Evolutionary conservation across 768 basidiomycete genomes (phyloP).

Genomic region (Naematelia aurantialba): DNA sequence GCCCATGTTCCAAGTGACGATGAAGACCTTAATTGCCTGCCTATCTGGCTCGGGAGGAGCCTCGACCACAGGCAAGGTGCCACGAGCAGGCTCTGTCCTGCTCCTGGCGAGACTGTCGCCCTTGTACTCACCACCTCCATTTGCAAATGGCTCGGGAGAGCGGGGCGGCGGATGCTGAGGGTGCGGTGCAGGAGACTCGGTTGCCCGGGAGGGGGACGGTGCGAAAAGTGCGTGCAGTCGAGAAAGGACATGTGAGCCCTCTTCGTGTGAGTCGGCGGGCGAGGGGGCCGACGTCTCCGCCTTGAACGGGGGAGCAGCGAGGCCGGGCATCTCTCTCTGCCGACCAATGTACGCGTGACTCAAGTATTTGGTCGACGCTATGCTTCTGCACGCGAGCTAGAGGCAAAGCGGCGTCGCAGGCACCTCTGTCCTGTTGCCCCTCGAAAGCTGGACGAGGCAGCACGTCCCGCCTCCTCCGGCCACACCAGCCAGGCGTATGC

Average conservation of each 20-base stretch:
- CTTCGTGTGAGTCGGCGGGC: background rate
- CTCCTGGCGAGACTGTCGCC: conserved; percentile 4
- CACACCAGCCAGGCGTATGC: background rate
- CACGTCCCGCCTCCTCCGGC: background rate
- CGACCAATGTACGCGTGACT: background rate
- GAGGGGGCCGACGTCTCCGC: background rate
- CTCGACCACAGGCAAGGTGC: background rate
- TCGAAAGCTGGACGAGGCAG: background rate
- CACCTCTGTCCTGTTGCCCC: too few species aligned
- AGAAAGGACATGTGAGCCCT: conserved; percentile 7
- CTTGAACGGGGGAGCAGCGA: background rate
- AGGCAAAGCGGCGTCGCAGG: background rate
- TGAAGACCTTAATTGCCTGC: conserved; percentile 45
- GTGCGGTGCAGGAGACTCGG: background rate
- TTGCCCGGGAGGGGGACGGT: background rate
- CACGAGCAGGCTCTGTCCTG: conserved; percentile 7
- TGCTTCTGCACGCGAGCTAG: too few species aligned
- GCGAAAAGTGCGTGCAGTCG: conserved; percentile 24
- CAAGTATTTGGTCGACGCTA: too few species aligned
- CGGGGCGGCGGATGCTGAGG: background rate
- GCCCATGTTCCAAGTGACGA: conserved; percentile 50
- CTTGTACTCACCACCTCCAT: background rate
- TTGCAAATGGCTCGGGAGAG: background rate
- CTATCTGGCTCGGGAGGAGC: conserved; percentile 17
- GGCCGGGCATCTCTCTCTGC: background rate